Percentiles rank a stretch among this genome's conserved stretches.
Conservation (phyloP, 768 basidiomycete species). For the Roridomyces roridus region DNA sequence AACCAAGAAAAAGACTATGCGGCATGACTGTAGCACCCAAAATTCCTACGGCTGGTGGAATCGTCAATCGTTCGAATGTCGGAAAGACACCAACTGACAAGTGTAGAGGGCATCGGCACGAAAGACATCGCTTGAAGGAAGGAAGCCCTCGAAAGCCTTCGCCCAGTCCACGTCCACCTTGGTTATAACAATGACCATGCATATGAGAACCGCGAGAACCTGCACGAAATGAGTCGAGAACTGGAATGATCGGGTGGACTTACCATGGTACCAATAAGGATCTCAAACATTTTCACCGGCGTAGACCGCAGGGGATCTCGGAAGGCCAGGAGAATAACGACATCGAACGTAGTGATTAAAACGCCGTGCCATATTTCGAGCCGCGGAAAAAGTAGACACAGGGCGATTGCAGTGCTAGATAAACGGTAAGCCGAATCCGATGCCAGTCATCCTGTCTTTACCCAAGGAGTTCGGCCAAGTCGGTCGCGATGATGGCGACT, state of each 20-base stretch:
- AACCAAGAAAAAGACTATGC: constrained; percentile 90
- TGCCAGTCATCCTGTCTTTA: not conserved
- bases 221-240: constrained; percentile 29
- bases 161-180: constrained; percentile 76
- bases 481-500: constrained; percentile 77
- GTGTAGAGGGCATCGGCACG: constrained; percentile 65
- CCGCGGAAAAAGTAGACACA: constrained; percentile 74
- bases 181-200: constrained; percentile 79
- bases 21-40: constrained; percentile 92
- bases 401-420: constrained; percentile 68
- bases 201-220: constrained; percentile 77
- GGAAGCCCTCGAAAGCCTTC: constrained; percentile 73
- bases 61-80: not conserved
- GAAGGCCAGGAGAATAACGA: constrained; percentile 72
- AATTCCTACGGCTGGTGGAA: constrained; percentile 56
- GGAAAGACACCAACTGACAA: constrained; percentile 47
- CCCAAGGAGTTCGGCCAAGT: constrained; percentile 82
- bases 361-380: constrained; percentile 76
- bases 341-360: constrained; percentile 71
- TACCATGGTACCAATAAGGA: constrained; percentile 67
- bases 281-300: constrained; percentile 74
- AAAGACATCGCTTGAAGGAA: constrained; percentile 74
- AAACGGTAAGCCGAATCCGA: not conserved
- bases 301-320: constrained; percentile 71
- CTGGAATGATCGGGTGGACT: constrained; percentile 20